These are phyloP conservation scores for Globisporangium heterothallicum DNA, from an alignment of 352 stramenopile genomes.

Conservation along the genomic window DNA sequence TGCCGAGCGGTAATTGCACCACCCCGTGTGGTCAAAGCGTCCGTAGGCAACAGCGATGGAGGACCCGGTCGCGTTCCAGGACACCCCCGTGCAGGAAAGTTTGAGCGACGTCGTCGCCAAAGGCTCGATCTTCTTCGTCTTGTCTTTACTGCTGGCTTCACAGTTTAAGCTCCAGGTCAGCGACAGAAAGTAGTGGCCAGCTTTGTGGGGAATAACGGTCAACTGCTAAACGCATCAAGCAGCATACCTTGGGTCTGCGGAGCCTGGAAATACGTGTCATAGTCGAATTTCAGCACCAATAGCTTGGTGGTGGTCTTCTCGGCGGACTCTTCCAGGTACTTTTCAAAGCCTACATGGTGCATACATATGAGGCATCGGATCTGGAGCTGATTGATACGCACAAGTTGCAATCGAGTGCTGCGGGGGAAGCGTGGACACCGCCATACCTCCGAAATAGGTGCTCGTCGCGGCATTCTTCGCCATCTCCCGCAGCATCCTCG, in stretches of 20 bases:
- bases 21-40: constrained; percentile 79
- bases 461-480: constrained; percentile 30
- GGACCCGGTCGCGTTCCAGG: constrained; percentile 83
- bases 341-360: constrained; percentile 36
- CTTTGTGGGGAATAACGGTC: too few species aligned
- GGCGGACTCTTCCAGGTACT: constrained; percentile 53
- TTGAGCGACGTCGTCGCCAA: constrained; percentile 26
- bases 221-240: too few species aligned
- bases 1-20: constrained; percentile 84
- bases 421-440: too few species aligned
- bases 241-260: constrained; percentile 20
- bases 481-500: constrained; percentile 61
- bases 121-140: constrained; percentile 13
- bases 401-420: too few species aligned
- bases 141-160: constrained; percentile 3
- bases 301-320: constrained; percentile 62
- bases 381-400: too few species aligned
- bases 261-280: constrained; percentile 57
- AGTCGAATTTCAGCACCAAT: constrained; percentile 64
- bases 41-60: constrained; percentile 81
- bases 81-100: constrained; percentile 80
- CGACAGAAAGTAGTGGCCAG: too few species aligned
- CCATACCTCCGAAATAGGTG: constrained; percentile 40
- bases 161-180: too few species aligned
- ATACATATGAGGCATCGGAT: background rate